phyloP scores from a whole-genome alignment of 2,329 filamentous ascomycete genomes.

The Paraphoma sp. region DNA sequence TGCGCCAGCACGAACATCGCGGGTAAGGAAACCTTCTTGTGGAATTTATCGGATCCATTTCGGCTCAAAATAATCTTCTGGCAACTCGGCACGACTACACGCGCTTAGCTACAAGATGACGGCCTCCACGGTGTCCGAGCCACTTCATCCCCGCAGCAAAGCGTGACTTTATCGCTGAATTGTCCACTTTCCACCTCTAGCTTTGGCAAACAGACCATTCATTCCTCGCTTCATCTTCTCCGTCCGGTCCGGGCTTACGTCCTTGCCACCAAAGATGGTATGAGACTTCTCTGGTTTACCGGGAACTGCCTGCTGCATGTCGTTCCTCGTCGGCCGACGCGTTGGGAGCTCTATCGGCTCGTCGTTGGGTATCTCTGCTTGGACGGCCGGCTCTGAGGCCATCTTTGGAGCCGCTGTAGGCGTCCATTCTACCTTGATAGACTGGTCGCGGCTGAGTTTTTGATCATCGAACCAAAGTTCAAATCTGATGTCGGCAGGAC shows the following conservation, averaged over 20 bases:
- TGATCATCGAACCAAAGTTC: slow-evolving; percentile 48
- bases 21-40: too few relatives aligned
- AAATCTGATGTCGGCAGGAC: slow-evolving; percentile 48
- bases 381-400: not conserved
- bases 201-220: slow-evolving; percentile 12
- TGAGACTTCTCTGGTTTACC: slow-evolving; percentile 6
- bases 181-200: slow-evolving; percentile 16
- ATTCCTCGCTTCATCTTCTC: slow-evolving; percentile 13
- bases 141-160: not conserved
- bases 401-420: slow-evolving; percentile 16
- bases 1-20: too few relatives aligned
- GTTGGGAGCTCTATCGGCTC: slow-evolving; percentile 26
- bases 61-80: too few relatives aligned
- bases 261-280: slow-evolving; percentile 2
- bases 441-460: slow-evolving; percentile 42
- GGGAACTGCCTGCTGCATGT: not conserved
- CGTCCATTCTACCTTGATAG: slow-evolving; percentile 46
- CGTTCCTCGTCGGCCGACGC: slow-evolving; percentile 4
- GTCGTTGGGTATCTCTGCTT: slow-evolving; percentile 13
- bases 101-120: not conserved
- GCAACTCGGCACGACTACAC: too few relatives aligned
- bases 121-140: not conserved
- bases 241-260: slow-evolving; percentile 5
- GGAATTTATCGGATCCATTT: too few relatives aligned
- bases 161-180: not conserved